A percentile compares a stretch with the other conserved stretches of the same genome.
Evolutionary conservation across 495 filamentous ascomycete species (phyloP).

Genomic region (Penicillium goetzii): DNA sequence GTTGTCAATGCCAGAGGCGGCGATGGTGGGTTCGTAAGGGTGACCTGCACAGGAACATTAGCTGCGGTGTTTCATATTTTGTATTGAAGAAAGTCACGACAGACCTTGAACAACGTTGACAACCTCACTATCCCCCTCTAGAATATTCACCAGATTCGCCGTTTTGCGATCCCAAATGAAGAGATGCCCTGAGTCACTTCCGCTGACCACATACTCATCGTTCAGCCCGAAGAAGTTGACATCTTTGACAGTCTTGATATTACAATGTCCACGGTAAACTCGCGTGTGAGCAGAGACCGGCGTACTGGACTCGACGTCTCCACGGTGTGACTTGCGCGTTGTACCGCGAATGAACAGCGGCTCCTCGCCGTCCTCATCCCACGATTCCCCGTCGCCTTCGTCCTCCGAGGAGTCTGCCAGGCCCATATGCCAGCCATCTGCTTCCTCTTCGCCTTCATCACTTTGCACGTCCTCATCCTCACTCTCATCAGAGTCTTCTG

Average conservation of each 20-base stretch:
- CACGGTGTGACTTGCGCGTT: slow-evolving; percentile 36
- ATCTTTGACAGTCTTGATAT: slow-evolving; percentile 75
- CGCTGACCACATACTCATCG: slow-evolving; percentile 76
- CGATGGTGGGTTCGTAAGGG: slow-evolving; percentile 72
- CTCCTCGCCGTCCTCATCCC: slow-evolving; percentile 3
- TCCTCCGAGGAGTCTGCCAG: slow-evolving; percentile 20
- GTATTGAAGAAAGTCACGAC: slow-evolving; percentile 3
- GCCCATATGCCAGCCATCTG: slow-evolving; percentile 31
- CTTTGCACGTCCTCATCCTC: slow-evolving; percentile 30
- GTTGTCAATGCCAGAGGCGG: slow-evolving; percentile 72
- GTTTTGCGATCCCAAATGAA: slow-evolving; percentile 76
- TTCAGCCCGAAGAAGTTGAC: slow-evolving; percentile 72
- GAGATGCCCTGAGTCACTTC: slow-evolving; percentile 68
- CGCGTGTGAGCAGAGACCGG: slow-evolving; percentile 62
- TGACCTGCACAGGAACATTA: slow-evolving; percentile 48
- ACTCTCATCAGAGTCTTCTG: slow-evolving; percentile 31
- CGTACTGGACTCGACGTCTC: slow-evolving; percentile 56
- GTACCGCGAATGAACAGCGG: slow-evolving; percentile 5
- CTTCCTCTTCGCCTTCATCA: slow-evolving; percentile 35
- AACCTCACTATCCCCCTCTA: slow-evolving; percentile 72
- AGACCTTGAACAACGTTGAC: slow-evolving; percentile 73
- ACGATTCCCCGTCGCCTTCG: slow-evolving; percentile 23
- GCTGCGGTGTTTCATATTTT: neutral
- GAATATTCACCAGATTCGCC: slow-evolving; percentile 64
- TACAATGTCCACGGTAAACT: slow-evolving; percentile 70